Base-by-base conservation (phyloP, 306 rosid genomes). In the Cucurbita pepo region DNA sequence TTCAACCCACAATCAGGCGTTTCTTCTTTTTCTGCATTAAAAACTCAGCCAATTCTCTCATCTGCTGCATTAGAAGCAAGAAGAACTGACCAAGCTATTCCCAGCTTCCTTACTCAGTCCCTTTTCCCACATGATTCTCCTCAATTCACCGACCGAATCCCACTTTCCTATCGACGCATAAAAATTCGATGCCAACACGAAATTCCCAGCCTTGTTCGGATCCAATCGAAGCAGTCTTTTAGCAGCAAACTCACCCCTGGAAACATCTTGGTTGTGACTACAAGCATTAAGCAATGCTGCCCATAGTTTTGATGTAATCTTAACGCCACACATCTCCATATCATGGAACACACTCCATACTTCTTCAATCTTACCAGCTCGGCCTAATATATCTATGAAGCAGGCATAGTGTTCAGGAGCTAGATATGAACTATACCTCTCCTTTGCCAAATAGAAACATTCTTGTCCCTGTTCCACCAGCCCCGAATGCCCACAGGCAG, bases 131-230 rank as follows among this genome's bases (percentile, higher is more conserved):
- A 85, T 85, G 44, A 64, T 55, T 40, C 82, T 76, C 81, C 93
- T 83, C 72, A 87, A 13, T 53, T 87, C 80, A 54, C 82, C 91
- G 21, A 83, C 93, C 58, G 73, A 71, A 71, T 84, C 85, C 89
- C 91, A 86, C 82, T 78, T 88, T 67, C 82, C 90, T 82, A 75
- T 73, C 54, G 87, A 81, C 11, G 96, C 87, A 78, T 84, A 89
- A 56, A 74, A 88, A 48, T 88, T 88, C 12, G 90, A 88, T 47
- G 80, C 40, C 71, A 88, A 82, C 38, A 86, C 85, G 57, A 79
- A 16, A 73, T 70, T 81, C 70, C 83, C 84, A 22, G 89, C 76
- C 75, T 86, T 82, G 72, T 73, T 48, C 22, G 89, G 83, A 77
- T 89, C 89, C 69, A 83, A 73, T 72, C 81, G 75, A 82, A 89